Conservation (phyloP, 257 asterid genomes). For the Lycium barbarum region DNA sequence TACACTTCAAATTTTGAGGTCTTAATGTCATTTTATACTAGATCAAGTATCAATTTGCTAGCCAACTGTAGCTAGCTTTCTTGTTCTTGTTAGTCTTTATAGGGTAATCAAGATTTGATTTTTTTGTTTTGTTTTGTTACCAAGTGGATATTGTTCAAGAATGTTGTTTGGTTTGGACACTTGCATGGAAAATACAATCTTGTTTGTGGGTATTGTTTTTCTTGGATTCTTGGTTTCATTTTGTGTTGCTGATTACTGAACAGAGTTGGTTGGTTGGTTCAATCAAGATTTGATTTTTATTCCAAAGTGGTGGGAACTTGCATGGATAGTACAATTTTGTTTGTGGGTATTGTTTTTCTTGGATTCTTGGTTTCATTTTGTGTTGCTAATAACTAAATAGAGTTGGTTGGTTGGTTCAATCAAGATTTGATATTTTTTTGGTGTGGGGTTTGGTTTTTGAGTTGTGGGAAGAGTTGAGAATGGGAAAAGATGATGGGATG, state of each 20-base stretch:
- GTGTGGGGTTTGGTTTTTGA: conserved; percentile 39
- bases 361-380: conserved; percentile 34
- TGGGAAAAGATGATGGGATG: conserved; percentile 80
- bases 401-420: conserved; percentile 38
- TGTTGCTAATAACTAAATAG: conserved; percentile 38
- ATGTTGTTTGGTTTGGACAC: conserved; percentile 45
- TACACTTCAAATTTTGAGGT: conserved; percentile 31
- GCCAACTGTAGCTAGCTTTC: not conserved
- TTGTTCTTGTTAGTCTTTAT: not conserved
- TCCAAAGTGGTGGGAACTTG: not conserved
- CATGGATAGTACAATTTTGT: conserved; percentile 31
- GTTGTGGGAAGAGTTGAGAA: conserved; percentile 49
- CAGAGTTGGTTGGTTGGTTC: conserved; percentile 37
- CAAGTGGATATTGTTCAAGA: conserved; percentile 27
- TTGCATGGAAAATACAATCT: conserved; percentile 33
- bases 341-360: conserved; percentile 32
- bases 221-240: conserved; percentile 32
- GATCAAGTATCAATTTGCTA: not conserved
- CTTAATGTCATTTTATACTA: not conserved
- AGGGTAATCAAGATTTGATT: conserved; percentile 21
- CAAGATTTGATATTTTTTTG: conserved; percentile 36
- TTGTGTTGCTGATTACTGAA: conserved; percentile 38
- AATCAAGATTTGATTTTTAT: conserved; percentile 31
- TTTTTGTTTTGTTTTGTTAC: conserved; percentile 26
- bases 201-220: conserved; percentile 31